phyloP scores from a whole-genome alignment of 768 basidiomycete species.

The Termitomyces sp. region DNA sequence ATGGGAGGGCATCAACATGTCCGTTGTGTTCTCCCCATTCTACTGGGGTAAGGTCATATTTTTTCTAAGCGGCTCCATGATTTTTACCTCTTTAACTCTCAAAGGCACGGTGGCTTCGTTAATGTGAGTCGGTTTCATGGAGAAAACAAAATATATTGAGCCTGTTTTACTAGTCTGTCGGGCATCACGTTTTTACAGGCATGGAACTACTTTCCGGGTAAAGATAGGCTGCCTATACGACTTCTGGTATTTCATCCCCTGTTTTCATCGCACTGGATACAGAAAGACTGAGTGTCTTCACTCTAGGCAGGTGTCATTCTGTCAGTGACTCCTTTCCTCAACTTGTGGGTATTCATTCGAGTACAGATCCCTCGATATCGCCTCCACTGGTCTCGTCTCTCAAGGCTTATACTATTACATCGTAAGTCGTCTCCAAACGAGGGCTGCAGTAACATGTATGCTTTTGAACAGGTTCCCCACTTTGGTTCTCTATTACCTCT shows the following conservation, averaged over 20 bases:
- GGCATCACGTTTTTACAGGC: background rate
- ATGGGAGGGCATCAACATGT: background rate
- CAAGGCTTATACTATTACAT: background rate
- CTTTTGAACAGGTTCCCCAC: background rate
- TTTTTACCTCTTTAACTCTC: background rate
- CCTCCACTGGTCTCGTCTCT: background rate
- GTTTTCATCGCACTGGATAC: background rate
- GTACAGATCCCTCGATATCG: background rate
- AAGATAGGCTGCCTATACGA: background rate
- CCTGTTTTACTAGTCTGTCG: background rate
- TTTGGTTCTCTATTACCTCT: background rate
- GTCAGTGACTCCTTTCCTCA: background rate
- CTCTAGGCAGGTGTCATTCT: background rate
- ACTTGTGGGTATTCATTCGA: background rate
- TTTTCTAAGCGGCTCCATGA: background rate
- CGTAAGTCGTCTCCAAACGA: background rate
- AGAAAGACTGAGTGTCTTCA: background rate
- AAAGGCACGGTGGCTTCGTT: background rate
- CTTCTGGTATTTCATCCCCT: background rate
- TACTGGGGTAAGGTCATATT: background rate
- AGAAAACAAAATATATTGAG: background rate
- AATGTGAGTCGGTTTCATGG: background rate
- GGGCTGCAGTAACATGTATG: background rate
- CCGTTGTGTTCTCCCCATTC: background rate
- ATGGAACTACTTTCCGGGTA: background rate